These are phyloP conservation scores for Nothomitra cinnamomea DNA, from an alignment of 2,329 filamentous ascomycete genomes.

Conservation along the genomic window DNA sequence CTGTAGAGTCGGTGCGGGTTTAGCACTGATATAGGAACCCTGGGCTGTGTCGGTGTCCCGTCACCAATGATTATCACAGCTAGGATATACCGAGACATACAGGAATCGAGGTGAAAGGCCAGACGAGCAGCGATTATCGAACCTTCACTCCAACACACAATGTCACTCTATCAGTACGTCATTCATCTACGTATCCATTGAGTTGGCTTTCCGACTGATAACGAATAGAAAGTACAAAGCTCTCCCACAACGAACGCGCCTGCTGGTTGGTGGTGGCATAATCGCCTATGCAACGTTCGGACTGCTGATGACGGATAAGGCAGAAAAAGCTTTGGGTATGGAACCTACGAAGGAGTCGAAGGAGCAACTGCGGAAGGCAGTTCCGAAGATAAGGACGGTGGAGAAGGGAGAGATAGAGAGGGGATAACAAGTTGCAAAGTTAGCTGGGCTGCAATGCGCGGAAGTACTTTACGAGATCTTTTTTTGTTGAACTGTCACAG, in stretches of 20 bases:
- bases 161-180: conserved; percentile 2
- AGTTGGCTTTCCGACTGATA: too few relatives aligned
- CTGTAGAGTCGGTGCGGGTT: too few relatives aligned
- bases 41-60: too few relatives aligned
- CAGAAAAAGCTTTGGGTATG: conserved; percentile 12
- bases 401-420: not conserved
- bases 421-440: not conserved
- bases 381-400: not conserved
- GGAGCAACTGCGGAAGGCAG: not conserved
- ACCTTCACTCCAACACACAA: not conserved
- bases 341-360: conserved; percentile 7
- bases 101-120: too few relatives aligned
- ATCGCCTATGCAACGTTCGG: conserved; percentile 13
- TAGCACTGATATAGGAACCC: too few relatives aligned
- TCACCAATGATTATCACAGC: too few relatives aligned
- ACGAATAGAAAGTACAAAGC: conserved; percentile 10
- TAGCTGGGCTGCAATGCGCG: too few relatives aligned
- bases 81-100: too few relatives aligned
- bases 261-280: conserved; percentile 11
- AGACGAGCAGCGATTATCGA: too few relatives aligned
- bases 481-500: too few relatives aligned
- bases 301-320: conserved; percentile 13
- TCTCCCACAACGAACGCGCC: conserved; percentile 13
- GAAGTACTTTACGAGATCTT: too few relatives aligned
- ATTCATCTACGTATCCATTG: too few relatives aligned